Percentiles rank a stretch among this genome's conserved stretches.
These are phyloP conservation scores for Monocercomonoides exilis DNA, from an alignment of 78 protist species.

Conservation along the genomic window DNA sequence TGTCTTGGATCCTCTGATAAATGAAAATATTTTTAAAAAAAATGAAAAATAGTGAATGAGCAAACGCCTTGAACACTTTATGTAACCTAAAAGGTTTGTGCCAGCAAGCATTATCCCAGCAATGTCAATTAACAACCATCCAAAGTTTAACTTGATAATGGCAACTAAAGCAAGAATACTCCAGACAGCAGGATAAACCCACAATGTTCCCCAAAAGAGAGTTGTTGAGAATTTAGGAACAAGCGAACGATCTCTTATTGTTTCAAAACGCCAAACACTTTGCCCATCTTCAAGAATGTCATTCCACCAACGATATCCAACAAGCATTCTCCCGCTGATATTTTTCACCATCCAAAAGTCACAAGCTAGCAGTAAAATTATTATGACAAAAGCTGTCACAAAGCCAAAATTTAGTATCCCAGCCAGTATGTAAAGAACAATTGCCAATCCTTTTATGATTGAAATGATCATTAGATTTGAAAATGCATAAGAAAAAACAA, in stretches of 20 bases:
- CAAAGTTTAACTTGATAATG: neutral
- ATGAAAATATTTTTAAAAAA: neutral
- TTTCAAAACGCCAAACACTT: slow-evolving; percentile 69
- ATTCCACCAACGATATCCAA: slow-evolving; percentile 82
- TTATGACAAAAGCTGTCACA: slow-evolving; percentile 7
- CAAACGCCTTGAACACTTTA: slow-evolving; percentile 36
- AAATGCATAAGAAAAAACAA: no score
- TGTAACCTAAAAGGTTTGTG: slow-evolving; percentile 59
- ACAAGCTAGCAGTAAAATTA: slow-evolving; percentile 38
- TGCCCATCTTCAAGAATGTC: slow-evolving; percentile 59
- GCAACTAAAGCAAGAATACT: slow-evolving; percentile 4
- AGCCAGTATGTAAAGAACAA: neutral
- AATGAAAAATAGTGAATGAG: no score
- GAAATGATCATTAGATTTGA: no score
- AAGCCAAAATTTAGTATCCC: neutral
- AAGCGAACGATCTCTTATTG: neutral
- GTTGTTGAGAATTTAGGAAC: slow-evolving; percentile 15
- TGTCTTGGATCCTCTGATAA: neutral
- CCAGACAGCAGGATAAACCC: slow-evolving; percentile 44
- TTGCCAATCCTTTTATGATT: no score
- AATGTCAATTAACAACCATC: slow-evolving; percentile 40
- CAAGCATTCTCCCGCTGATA: slow-evolving; percentile 67
- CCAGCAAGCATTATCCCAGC: slow-evolving; percentile 49
- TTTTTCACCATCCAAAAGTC: slow-evolving; percentile 80
- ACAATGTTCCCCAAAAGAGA: slow-evolving; percentile 55